phyloP scores from a whole-genome alignment of 768 basidiomycete species.

The Termitomyces sp. region DNA sequence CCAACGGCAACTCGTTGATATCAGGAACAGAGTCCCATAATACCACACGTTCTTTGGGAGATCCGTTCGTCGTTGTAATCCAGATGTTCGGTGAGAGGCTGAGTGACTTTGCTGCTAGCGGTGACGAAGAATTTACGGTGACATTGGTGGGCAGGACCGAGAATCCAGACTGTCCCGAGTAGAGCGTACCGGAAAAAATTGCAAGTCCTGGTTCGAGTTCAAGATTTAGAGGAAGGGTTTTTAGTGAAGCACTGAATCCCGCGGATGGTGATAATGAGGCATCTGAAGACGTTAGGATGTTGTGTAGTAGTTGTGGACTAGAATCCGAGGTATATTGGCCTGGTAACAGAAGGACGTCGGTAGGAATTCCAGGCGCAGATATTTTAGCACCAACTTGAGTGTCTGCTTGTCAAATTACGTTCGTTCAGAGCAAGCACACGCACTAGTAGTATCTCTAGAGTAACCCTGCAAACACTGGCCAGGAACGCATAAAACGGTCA shows the following conservation, averaged over 20 bases:
- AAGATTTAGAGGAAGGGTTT: slow-evolving; percentile 48
- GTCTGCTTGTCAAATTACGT: neutral
- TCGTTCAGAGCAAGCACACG: neutral
- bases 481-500: slow-evolving; percentile 57
- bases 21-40: slow-evolving; percentile 84
- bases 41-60: slow-evolving; percentile 42
- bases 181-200: slow-evolving; percentile 44
- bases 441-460: slow-evolving; percentile 55
- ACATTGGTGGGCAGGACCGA: slow-evolving; percentile 37
- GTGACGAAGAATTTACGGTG: slow-evolving; percentile 32
- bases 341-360: slow-evolving; percentile 49
- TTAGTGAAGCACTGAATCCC: slow-evolving; percentile 47
- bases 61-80: slow-evolving; percentile 45
- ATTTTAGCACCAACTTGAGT: slow-evolving; percentile 52
- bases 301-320: slow-evolving; percentile 52
- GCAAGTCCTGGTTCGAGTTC: slow-evolving; percentile 52
- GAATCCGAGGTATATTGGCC: slow-evolving; percentile 59
- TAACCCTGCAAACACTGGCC: slow-evolving; percentile 67
- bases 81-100: slow-evolving; percentile 51
- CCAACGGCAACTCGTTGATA: slow-evolving; percentile 55
- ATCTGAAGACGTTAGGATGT: slow-evolving; percentile 48
- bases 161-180: slow-evolving; percentile 48
- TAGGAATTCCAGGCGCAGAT: slow-evolving; percentile 41
- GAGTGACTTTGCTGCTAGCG: slow-evolving; percentile 42
- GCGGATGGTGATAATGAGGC: slow-evolving; percentile 42